Evolutionary conservation across 352 stramenopile genomes (phyloP).

Genomic region (Globisporangium iwayamae): DNA sequence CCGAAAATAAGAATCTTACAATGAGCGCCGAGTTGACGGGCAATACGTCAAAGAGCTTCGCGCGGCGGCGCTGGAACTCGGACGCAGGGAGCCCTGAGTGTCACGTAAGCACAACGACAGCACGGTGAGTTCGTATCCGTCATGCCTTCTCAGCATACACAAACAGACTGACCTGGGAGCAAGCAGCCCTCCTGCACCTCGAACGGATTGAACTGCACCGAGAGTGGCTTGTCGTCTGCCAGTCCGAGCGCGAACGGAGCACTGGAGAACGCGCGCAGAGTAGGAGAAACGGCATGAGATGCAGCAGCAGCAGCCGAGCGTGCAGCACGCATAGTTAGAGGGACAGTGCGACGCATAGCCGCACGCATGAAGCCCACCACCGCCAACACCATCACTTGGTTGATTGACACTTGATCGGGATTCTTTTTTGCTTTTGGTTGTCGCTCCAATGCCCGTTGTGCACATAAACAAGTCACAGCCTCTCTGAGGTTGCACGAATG

Average conservation of each 20-base stretch:
- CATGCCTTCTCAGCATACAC: too few species aligned
- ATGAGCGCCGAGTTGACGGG: conserved; percentile 74
- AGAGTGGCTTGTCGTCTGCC: conserved; percentile 8
- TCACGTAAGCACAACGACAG: background rate
- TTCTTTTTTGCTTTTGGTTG: background rate
- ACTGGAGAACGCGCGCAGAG: conserved; percentile 6
- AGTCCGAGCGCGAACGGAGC: conserved; percentile 35
- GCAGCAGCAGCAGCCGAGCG: background rate
- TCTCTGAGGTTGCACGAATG: background rate
- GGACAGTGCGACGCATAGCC: background rate
- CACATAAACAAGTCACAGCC: background rate
- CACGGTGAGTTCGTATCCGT: background rate
- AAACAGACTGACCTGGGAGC: conserved; percentile 33
- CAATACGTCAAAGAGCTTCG: conserved; percentile 56
- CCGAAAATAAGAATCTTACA: conserved; percentile 20
- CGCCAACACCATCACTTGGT: background rate
- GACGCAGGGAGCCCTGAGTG: conserved; percentile 40
- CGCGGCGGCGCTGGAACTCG: conserved; percentile 64
- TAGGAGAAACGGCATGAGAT: background rate
- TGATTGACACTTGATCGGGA: background rate
- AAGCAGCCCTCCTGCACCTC: conserved; percentile 40
- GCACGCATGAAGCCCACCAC: background rate
- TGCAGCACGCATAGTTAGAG: background rate
- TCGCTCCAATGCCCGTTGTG: background rate
- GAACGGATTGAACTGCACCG: conserved; percentile 40